Base-by-base conservation (phyloP, 2,329 filamentous ascomycete genomes). In the Trichophyton benhamiae region DNA sequence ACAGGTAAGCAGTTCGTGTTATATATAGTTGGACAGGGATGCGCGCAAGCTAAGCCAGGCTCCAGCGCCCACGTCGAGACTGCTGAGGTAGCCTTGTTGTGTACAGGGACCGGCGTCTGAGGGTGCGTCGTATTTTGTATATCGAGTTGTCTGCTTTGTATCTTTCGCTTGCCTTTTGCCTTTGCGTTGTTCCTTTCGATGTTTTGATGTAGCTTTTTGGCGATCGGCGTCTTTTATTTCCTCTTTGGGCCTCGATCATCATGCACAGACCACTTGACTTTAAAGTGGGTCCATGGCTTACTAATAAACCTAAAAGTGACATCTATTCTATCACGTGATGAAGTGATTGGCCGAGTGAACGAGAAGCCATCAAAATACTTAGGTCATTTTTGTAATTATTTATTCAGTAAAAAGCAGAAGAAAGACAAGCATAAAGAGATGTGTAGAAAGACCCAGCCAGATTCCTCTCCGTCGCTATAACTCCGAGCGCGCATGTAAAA, bases 1-100 rank as follows among this genome's bases (percentile, higher is more conserved):
- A 53, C 49, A 53, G 49, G 49, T 53, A 53, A 53, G 49, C 49
- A 53, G 49, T 22, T 48, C 41, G 41, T n/a, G 41, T 44, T 44
- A 44, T 44, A 44, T 38, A 38, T 44, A n/a, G 15, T 11, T 8
- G 46, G 46, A 22, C 46, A 13, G n/a, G 22, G 49, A 15, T 30
- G n/a, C 27, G n/a, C n/a, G 6, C 27, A 25, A 25, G n/a, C 22
- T 11, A 20, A 22, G 8, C 17, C 44, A 8, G 17, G 20, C 17
- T 48, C 22, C 49, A 8, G 49, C 22, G 15, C 5, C 41, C 15
- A 2, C 22, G 22, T 25, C 22, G 2, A 3, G 22, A 25, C 2
- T 25, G 22, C 22, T 25, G 22, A 3, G 22, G 11, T 13, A 38
- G 11, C 15, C n/a, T 44, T n/a, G 15, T 20, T 44, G 38, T 44